These are phyloP conservation scores for Hypericum perforatum DNA, from an alignment of 345 rosid genomes.

Conservation along the genomic window DNA sequence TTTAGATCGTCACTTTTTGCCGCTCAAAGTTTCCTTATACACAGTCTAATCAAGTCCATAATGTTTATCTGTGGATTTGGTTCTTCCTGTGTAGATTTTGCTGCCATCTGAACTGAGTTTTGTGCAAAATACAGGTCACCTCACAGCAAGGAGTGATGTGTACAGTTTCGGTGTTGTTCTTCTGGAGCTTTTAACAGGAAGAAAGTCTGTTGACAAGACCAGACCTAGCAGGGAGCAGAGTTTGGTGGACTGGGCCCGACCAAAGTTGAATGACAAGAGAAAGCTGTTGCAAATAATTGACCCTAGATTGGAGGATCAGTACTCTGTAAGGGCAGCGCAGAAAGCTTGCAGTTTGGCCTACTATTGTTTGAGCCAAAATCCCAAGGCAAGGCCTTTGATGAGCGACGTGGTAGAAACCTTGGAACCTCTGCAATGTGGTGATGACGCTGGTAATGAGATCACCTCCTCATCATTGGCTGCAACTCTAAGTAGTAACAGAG, in stretches of 20 bases:
- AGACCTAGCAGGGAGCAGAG: conserved; percentile 95
- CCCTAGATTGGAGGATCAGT: conserved; percentile 79
- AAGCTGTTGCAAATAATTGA: conserved; percentile 81
- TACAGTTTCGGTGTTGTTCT: conserved; percentile 97
- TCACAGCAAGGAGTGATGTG: conserved; percentile 92
- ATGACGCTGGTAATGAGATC: conserved; percentile 35
- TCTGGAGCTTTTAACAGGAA: conserved; percentile 79
- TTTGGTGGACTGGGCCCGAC: conserved; percentile 97
- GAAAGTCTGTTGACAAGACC: conserved; percentile 91
- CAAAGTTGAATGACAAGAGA: conserved; percentile 82
- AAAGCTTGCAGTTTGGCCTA: conserved; percentile 95
- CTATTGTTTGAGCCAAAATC: conserved; percentile 90
- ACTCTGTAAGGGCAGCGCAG: conserved; percentile 85
- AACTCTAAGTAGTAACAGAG: conserved; percentile 17
- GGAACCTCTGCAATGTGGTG: conserved; percentile 70
- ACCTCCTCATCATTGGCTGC: conserved; percentile 28
- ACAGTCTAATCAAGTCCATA: too few relatives aligned
- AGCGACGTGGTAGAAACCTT: conserved; percentile 91
- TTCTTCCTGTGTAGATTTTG: not conserved
- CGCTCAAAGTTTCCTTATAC: too few relatives aligned
- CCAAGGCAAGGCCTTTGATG: conserved; percentile 95
- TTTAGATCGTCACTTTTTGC: too few relatives aligned
- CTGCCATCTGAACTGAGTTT: not conserved
- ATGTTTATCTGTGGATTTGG: not conserved
- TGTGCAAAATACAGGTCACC: conserved; percentile 53